Percentiles rank a stretch among this genome's conserved stretches.
Evolutionary conservation across 2,329 filamentous ascomycete genomes (phyloP).

Genomic region (Paracorniculantispora psalliotae): DNA sequence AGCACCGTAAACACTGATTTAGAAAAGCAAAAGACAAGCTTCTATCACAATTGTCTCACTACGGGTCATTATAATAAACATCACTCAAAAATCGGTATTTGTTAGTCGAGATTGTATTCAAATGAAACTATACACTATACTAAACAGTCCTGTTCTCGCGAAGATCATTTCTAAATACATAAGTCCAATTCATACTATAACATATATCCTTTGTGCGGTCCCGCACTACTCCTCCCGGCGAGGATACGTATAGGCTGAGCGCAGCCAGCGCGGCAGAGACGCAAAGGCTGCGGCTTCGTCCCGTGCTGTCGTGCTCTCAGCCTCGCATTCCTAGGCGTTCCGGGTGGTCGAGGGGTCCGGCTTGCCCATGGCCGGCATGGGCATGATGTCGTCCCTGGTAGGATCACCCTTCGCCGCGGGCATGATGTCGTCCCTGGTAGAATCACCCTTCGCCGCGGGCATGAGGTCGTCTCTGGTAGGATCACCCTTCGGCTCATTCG

Average conservation of each 20-base stretch:
- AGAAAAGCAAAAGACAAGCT: no score
- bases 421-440: no score
- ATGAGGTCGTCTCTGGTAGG: no score
- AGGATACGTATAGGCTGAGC: slow-evolving; percentile 4
- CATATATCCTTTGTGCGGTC: background rate
- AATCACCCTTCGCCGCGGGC: no score
- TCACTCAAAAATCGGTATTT: no score
- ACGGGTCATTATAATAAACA: no score
- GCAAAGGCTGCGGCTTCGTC: background rate
- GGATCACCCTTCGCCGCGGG: no score
- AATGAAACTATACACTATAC: background rate
- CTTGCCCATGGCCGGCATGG: background rate
- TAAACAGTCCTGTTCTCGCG: background rate
- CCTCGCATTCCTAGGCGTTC: slow-evolving; percentile 7
- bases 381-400: background rate
- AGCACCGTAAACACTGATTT: no score
- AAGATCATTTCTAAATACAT: slow-evolving; percentile 3
- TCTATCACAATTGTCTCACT: no score
- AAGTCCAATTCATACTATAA: no score
- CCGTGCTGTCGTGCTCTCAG: background rate
- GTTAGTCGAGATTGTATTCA: no score
- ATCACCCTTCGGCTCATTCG: no score
- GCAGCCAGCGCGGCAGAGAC: slow-evolving; percentile 10
- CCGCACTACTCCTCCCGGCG: background rate
- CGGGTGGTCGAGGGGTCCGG: background rate